Evolutionary conservation across 176 grass and related monocot genomes (phyloP).

Genomic region (Metroxylon sagu): DNA sequence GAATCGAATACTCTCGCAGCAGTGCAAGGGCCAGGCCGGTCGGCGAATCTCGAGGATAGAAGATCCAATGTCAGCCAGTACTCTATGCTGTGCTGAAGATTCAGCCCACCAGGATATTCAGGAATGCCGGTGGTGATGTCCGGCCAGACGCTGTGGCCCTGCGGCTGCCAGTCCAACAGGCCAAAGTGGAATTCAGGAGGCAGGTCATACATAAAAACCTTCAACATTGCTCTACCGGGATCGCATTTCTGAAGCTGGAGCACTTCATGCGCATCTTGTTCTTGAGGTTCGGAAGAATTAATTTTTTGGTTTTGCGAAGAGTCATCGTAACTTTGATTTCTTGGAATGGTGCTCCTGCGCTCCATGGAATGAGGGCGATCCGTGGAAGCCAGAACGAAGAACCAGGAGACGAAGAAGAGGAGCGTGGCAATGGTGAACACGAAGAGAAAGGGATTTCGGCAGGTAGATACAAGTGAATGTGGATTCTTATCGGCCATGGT

Average conservation of each 20-base stretch:
- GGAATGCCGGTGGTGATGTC: constrained; percentile 25
- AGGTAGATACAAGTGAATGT: background rate
- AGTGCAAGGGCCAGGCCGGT: constrained; percentile 24
- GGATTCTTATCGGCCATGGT: background rate
- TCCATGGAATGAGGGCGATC: background rate
- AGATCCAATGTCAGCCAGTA: constrained; percentile 92
- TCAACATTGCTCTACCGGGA: constrained; percentile 30
- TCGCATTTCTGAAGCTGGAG: constrained; percentile 21
- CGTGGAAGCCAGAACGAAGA: constrained; percentile 51
- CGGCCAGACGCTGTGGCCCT: constrained; percentile 52
- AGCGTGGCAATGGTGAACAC: constrained; percentile 40
- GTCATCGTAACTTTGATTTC: no score
- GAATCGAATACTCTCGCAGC: constrained; percentile 52
- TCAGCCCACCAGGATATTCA: constrained; percentile 73
- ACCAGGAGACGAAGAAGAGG: constrained; percentile 58
- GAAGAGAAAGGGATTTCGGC: constrained; percentile 32
- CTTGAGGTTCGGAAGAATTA: no score
- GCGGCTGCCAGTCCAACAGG: constrained; percentile 51
- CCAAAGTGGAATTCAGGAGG: constrained; percentile 87
- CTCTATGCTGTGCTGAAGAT: constrained; percentile 90
- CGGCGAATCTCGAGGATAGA: constrained; percentile 52
- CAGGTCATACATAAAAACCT: constrained; percentile 86
- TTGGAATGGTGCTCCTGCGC: no score
- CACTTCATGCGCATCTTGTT: no score
- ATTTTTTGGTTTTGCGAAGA: no score